phyloP scores from a whole-genome alignment of 2,329 filamentous ascomycete species.

The Tetracladium maxilliforme region DNA sequence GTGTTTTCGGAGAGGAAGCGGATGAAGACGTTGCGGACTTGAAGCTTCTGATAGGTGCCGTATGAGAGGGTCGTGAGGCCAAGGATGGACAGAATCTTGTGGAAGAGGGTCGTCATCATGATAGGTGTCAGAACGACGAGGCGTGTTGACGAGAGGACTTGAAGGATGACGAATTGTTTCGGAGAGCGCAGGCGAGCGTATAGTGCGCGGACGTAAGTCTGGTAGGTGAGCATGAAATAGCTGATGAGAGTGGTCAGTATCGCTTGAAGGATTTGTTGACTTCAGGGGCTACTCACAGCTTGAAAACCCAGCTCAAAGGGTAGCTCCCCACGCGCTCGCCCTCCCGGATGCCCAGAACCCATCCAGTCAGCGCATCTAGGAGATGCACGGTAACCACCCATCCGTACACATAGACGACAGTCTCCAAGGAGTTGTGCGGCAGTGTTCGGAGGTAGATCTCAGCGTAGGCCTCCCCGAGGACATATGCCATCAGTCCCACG shows the following conservation, averaged over 20 bases:
- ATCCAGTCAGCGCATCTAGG: constrained; percentile 48
- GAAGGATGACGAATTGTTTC: constrained; percentile 48
- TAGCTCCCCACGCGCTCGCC: constrained; percentile 55
- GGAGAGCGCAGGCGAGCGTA: constrained; percentile 54
- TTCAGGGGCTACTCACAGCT: constrained; percentile 37
- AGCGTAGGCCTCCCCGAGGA: constrained; percentile 54
- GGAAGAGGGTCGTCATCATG: constrained; percentile 44
- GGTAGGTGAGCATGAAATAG: constrained; percentile 56
- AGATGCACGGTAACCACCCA: constrained; percentile 54
- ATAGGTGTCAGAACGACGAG: constrained; percentile 50
- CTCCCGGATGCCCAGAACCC: constrained; percentile 50
- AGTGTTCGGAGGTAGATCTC: constrained; percentile 54
- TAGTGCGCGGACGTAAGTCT: constrained; percentile 54
- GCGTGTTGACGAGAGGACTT: constrained; percentile 45
- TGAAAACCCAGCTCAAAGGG: constrained; percentile 57
- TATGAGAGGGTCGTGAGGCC: constrained; percentile 45
- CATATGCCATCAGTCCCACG: constrained; percentile 49
- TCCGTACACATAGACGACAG: constrained; percentile 54
- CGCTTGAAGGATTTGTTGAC: no score
- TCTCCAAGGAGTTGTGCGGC: constrained; percentile 51
- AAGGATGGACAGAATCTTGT: constrained; percentile 36
- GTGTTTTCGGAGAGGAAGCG: constrained; percentile 52
- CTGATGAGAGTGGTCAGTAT: constrained; percentile 4
- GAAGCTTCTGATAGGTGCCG: constrained; percentile 49
- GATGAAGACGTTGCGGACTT: constrained; percentile 52